phyloP scores from a whole-genome alignment of 2,329 filamentous ascomycete genomes.

The Didymella pomorum region DNA sequence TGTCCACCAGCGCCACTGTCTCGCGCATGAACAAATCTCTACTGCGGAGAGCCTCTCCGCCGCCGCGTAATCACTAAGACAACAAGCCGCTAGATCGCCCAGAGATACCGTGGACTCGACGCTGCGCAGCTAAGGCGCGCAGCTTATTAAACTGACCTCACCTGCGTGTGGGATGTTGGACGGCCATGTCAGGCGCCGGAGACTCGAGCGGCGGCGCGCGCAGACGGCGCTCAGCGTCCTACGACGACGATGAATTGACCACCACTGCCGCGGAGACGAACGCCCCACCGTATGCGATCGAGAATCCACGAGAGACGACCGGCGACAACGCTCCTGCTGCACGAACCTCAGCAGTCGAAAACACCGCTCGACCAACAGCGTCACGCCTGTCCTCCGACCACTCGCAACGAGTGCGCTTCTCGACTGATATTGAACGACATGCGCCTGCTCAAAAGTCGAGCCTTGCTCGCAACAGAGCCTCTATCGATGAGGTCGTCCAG shows the following conservation, averaged over 20 bases:
- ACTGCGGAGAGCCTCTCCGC: slow-evolving; percentile 10
- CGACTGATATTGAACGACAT: slow-evolving; percentile 45
- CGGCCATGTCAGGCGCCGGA: slow-evolving; percentile 41
- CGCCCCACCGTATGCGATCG: slow-evolving; percentile 28
- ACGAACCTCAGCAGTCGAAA: slow-evolving; percentile 34
- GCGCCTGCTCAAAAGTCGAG: slow-evolving; percentile 26
- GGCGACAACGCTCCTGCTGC: slow-evolving; percentile 23
- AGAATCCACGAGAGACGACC: slow-evolving; percentile 21
- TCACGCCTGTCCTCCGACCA: slow-evolving; percentile 41
- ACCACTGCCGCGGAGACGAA: slow-evolving; percentile 20
- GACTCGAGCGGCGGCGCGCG: slow-evolving; percentile 40
- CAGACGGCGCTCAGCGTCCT: slow-evolving; percentile 40
- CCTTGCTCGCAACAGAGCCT: slow-evolving; percentile 23
- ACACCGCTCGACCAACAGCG: slow-evolving; percentile 33
- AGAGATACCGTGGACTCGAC: slow-evolving; percentile 21
- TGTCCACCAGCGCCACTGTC: not conserved
- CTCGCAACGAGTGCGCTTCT: slow-evolving; percentile 48
- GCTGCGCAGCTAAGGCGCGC: slow-evolving; percentile 9
- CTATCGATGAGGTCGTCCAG: slow-evolving; percentile 25
- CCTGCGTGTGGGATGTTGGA: slow-evolving; percentile 32
- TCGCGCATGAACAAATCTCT: slow-evolving; percentile 12
- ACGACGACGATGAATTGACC: slow-evolving; percentile 34
- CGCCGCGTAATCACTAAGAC: slow-evolving; percentile 31
- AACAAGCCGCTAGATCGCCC: slow-evolving; percentile 31
- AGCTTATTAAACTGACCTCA: slow-evolving; percentile 8